Evolutionary conservation across 192 early-diverging fungal species (phyloP).

Genomic region (Umbelopsis ramanniana): DNA sequence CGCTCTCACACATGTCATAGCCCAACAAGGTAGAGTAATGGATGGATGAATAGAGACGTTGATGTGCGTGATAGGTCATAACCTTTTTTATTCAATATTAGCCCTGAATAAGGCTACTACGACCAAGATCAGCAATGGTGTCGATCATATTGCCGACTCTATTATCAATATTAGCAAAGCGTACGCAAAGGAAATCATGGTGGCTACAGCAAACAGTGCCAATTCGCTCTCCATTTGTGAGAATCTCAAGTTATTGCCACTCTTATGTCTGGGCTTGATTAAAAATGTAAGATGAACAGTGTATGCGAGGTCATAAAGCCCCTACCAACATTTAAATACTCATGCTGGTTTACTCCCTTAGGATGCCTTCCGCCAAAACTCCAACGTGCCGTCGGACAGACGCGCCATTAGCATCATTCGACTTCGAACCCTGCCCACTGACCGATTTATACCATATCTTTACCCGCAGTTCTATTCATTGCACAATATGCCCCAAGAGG

Average conservation of each 20-base stretch:
- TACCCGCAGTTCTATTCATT: slow-evolving; percentile 75
- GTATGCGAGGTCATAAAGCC: too few species aligned
- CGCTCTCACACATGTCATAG: slow-evolving; percentile 56
- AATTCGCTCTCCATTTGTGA: slow-evolving; percentile 74
- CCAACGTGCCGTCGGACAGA: slow-evolving; percentile 52
- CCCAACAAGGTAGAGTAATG: slow-evolving; percentile 30
- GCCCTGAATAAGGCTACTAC: slow-evolving; percentile 77
- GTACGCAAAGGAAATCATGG: slow-evolving; percentile 72
- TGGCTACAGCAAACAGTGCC: slow-evolving; percentile 57
- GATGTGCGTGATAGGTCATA: too few species aligned
- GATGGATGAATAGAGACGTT: too few species aligned
- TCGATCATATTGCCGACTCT: slow-evolving; percentile 74
- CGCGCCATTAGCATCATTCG: slow-evolving; percentile 67
- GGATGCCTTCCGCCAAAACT: slow-evolving; percentile 52
- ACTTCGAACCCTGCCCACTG: slow-evolving; percentile 68
- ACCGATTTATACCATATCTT: slow-evolving; percentile 58
- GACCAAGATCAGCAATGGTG: slow-evolving; percentile 79
- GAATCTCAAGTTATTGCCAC: slow-evolving; percentile 73
- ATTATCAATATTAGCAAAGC: slow-evolving; percentile 70
- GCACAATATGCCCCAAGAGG: slow-evolving; percentile 64
- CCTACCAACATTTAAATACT: too few species aligned
- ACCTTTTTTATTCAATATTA: not conserved
- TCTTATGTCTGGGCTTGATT: slow-evolving; percentile 68
- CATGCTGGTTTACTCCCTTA: too few species aligned
- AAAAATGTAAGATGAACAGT: slow-evolving; percentile 67